A percentile compares a stretch with the other conserved stretches of the same genome.
phyloP scores from a whole-genome alignment of 2,329 filamentous ascomycete genomes.

The Pseudocercospora fuligena region DNA sequence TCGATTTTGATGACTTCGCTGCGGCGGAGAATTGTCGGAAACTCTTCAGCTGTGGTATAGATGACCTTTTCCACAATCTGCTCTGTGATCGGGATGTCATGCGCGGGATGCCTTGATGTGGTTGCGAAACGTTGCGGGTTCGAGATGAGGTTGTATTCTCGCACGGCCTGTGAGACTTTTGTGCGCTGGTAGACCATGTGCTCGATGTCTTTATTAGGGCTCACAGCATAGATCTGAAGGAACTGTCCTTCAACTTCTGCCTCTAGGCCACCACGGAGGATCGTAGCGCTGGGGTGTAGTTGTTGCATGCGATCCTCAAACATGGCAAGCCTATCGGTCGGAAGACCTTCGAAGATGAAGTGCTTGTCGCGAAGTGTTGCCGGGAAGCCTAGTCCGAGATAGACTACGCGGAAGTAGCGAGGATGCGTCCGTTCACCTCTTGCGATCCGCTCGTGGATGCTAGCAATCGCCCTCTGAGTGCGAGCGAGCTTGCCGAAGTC shows the following conservation, averaged over 20 bases:
- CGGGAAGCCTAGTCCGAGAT: constrained; percentile 88
- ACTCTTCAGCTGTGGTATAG: constrained; percentile 81
- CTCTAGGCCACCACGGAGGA: constrained; percentile 72
- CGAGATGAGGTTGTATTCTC: constrained; percentile 84
- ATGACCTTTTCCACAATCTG: constrained; percentile 83
- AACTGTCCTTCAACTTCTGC: constrained; percentile 86
- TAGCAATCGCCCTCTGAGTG: constrained; percentile 86
- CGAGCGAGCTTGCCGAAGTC: constrained; percentile 92
- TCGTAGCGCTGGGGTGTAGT: constrained; percentile 83
- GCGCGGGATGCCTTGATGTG: constrained; percentile 69
- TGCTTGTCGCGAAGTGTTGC: constrained; percentile 81
- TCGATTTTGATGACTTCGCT: constrained; percentile 79
- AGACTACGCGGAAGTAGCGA: constrained; percentile 89
- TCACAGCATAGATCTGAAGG: constrained; percentile 79
- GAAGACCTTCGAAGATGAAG: constrained; percentile 85
- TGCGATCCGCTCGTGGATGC: constrained; percentile 85
- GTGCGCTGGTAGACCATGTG: constrained; percentile 87
- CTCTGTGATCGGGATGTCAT: constrained; percentile 67
- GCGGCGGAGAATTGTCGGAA: constrained; percentile 86
- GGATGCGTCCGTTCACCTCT: constrained; percentile 79
- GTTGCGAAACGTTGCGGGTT: constrained; percentile 79
- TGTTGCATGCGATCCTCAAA: constrained; percentile 94
- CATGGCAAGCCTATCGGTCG: constrained; percentile 74
- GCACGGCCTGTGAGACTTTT: constrained; percentile 78
- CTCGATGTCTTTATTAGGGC: constrained; percentile 76